Evolutionary conservation across 108 stramenopile species (phyloP).

Genomic region (Pseudonitzschia delicatissima): DNA sequence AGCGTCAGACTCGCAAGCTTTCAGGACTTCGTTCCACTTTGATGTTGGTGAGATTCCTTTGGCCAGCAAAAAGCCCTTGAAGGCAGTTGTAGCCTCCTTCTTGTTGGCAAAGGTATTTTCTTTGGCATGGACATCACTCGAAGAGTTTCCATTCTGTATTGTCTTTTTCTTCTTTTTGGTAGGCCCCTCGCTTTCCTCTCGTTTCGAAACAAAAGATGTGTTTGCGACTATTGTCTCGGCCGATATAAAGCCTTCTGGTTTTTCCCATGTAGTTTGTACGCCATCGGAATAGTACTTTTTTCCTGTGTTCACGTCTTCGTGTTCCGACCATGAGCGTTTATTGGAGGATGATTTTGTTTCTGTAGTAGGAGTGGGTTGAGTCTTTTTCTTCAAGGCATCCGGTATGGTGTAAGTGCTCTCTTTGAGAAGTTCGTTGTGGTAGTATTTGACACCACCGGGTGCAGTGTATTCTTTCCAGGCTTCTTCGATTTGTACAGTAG

Average conservation of each 20-base stretch:
- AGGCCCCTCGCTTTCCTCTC: slow-evolving; percentile 12
- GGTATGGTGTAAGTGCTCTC: slow-evolving; percentile 67
- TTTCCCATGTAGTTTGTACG: slow-evolving; percentile 72
- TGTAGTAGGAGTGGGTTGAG: slow-evolving; percentile 10
- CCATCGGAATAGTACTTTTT: slow-evolving; percentile 85
- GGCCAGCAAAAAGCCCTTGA: slow-evolving; percentile 76
- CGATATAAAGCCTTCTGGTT: slow-evolving; percentile 47
- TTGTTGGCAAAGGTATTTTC: slow-evolving; percentile 53
- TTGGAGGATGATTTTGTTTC: slow-evolving; percentile 7
- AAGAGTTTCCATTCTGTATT: not conserved
- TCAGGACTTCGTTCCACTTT: slow-evolving; percentile 78
- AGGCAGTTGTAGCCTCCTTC: slow-evolving; percentile 72
- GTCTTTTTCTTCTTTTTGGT: slow-evolving; percentile 42
- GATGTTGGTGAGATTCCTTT: slow-evolving; percentile 62
- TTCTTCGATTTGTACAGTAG: slow-evolving; percentile 32
- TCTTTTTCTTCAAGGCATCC: slow-evolving; percentile 22
- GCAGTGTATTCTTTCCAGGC: slow-evolving; percentile 66
- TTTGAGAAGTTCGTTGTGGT: slow-evolving; percentile 56
- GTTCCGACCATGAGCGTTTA: slow-evolving; percentile 57
- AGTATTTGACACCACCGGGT: slow-evolving; percentile 56
- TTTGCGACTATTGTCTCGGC: slow-evolving; percentile 11
- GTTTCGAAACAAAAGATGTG: slow-evolving; percentile 8
- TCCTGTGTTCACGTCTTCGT: slow-evolving; percentile 59
- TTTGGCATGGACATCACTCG: slow-evolving; percentile 4
- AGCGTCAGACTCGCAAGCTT: slow-evolving; percentile 55